Evolutionary conservation across 352 stramenopile species (phyloP).

Genomic region (Globisporangium spiculum): DNA sequence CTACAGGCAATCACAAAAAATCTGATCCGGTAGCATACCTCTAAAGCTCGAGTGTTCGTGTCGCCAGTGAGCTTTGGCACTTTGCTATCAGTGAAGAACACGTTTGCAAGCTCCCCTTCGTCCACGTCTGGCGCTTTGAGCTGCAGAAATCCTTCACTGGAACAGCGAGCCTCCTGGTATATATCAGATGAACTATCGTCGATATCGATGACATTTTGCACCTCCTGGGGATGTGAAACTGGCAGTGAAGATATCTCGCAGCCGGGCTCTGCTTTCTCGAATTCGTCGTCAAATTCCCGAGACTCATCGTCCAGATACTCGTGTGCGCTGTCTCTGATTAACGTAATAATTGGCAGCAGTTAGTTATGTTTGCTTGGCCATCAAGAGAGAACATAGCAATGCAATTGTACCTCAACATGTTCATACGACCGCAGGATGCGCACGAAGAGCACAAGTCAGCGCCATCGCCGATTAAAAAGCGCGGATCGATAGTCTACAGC

Average conservation of each 20-base stretch:
- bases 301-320: neutral
- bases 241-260: neutral
- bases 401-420: neutral
- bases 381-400: neutral
- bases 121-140: neutral
- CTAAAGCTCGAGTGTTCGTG: neutral
- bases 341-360: neutral
- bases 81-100: slow-evolving; percentile 20
- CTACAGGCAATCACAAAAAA: neutral
- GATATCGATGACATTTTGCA: neutral
- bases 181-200: no score
- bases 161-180: neutral
- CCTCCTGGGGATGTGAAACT: neutral
- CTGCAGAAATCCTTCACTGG: neutral
- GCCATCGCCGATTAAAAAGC: neutral
- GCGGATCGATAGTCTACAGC: neutral
- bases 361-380: neutral
- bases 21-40: neutral
- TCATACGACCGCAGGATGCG: neutral
- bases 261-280: neutral
- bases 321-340: neutral
- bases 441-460: neutral
- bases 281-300: no score
- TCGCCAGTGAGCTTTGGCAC: slow-evolving; percentile 5
- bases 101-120: slow-evolving; percentile 10